Base-by-base conservation (phyloP, 768 basidiomycete species). In the Leccinum rimulosum region DNA sequence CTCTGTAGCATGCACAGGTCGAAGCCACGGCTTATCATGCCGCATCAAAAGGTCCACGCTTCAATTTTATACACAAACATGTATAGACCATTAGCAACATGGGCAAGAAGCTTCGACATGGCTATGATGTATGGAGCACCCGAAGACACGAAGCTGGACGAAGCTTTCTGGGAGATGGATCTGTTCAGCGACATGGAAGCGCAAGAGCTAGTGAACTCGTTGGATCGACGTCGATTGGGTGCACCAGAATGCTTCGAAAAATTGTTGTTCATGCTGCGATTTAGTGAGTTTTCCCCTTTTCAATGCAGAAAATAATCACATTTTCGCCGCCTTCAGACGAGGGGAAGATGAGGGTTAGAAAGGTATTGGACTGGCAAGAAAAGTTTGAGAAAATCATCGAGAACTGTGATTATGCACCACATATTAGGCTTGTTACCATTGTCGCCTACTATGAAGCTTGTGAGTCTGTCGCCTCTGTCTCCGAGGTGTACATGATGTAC, bases 391-490 rank as follows among this genome's bases (percentile, higher is more conserved):
- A 22, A 1, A 58, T 64, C 48, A 62, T 69, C 9, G 14, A 54
- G 1, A 54, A 52, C 25, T 28, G 3, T 12, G 6, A 60, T 8
- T 66, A 59, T 19, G 52, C 60, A 12, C 48, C 60, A 4, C 60
- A 69, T 9, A 54, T 69, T 2, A 60, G 59, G 54, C 62, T 68
- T 6, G 67, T 66, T 10, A 35, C 65, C 5, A 60, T 68, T 11
- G 60, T 68, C 1, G 67, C 67, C 17, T 68, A 67, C 48, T 62
- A 58, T 12, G 67, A 68, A 40, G 59, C 50, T 7, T 51, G 67
- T 70, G n/a, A 47, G 67, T 49, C n/a, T 19, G 40, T 19, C 22
- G 17, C 0, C 0, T 38, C 11, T 11, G 14, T 40, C 19, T 22
- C 3, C 2, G 17, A 17, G 2, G 2, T 36, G 8, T 19, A 3